Evolutionary conservation across 805 yeast species (phyloP).

Genomic region (Myxozyma melibiosi): DNA sequence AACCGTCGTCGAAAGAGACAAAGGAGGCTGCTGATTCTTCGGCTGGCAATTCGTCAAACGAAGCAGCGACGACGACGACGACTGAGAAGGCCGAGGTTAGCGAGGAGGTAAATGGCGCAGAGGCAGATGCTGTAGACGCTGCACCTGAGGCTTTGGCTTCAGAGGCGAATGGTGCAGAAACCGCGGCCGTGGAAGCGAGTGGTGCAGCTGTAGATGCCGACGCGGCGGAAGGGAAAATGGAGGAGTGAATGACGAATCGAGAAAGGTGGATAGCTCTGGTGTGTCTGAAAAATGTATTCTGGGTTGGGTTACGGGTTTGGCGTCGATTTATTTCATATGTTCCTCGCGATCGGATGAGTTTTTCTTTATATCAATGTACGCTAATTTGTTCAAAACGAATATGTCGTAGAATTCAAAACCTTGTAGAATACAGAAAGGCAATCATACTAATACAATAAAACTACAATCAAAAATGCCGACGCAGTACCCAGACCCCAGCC

Average conservation of each 20-base stretch:
- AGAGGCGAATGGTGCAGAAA: neutral
- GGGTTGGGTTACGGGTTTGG: too few relatives aligned
- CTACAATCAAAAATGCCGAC: too few relatives aligned
- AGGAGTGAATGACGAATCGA: neutral
- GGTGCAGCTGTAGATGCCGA: neutral
- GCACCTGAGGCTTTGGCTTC: neutral
- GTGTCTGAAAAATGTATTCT: too few relatives aligned
- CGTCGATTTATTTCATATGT: too few relatives aligned
- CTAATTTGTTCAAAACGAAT: too few relatives aligned
- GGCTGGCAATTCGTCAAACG: neutral
- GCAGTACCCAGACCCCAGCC: too few relatives aligned
- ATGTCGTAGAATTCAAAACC: too few relatives aligned
- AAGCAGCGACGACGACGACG: neutral
- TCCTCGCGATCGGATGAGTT: too few relatives aligned
- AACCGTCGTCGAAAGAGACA: neutral
- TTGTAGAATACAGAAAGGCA: too few relatives aligned
- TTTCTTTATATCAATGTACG: too few relatives aligned
- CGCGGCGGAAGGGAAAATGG: neutral
- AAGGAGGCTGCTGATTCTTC: neutral
- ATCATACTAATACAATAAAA: too few relatives aligned
- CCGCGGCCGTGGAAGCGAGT: neutral
- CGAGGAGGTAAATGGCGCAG: neutral
- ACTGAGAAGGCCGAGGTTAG: neutral
- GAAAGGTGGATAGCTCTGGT: too few relatives aligned
- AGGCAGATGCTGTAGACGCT: neutral